Conservation (phyloP, 495 filamentous ascomycete genomes). For the Neurospora sp. region DNA sequence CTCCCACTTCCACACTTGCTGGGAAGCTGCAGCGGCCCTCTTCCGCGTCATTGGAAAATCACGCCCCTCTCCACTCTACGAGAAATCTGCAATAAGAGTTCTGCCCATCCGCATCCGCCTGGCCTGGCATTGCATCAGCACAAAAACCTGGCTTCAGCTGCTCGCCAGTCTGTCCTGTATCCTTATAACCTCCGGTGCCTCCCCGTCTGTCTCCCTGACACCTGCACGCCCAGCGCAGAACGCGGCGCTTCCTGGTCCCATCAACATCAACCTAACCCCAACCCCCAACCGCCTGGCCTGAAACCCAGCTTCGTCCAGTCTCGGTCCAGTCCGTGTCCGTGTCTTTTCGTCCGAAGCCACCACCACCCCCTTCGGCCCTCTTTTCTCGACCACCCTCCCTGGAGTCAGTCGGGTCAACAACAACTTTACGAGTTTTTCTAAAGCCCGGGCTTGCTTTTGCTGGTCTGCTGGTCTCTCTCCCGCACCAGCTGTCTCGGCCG, state of each 20-base stretch:
- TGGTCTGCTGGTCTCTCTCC: slow-evolving; percentile 10
- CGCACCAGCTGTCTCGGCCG: slow-evolving; percentile 13
- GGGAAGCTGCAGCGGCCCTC: slow-evolving; percentile 1
- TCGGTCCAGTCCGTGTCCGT: background rate
- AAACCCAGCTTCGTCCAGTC: background rate
- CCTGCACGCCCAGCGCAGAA: background rate
- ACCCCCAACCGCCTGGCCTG: background rate
- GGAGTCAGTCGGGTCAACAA: background rate
- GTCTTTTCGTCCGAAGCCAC: background rate
- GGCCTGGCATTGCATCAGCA: background rate
- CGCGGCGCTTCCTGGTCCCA: background rate
- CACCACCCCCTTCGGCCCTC: background rate
- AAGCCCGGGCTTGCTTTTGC: background rate
- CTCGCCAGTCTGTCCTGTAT: background rate
- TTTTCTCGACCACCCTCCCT: background rate
- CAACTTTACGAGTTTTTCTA: background rate
- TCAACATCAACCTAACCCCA: background rate
- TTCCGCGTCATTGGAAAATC: slow-evolving; percentile 24
- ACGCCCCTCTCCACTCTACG: slow-evolving; percentile 21
- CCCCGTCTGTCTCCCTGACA: background rate
- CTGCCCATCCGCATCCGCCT: background rate
- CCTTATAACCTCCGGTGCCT: background rate
- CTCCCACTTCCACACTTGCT: background rate
- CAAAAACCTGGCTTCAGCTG: background rate
- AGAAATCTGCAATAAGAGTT: slow-evolving; percentile 15